Conservation (phyloP, 2,329 filamentous ascomycete species). For the Orbilia ellipsospora region DNA sequence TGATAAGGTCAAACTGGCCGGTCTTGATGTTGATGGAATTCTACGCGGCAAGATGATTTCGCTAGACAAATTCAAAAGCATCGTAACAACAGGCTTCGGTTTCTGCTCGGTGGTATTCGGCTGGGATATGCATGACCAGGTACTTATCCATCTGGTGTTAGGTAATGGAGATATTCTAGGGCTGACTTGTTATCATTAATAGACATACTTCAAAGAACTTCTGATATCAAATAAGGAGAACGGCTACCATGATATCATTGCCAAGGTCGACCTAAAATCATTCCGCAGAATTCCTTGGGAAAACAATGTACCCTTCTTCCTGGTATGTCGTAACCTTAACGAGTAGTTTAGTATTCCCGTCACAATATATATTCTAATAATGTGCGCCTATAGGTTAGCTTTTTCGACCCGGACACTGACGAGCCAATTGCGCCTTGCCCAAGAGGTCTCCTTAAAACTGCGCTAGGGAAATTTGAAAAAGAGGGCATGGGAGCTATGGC, state of each 20-base stretch:
- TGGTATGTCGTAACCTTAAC: slow-evolving; percentile 38
- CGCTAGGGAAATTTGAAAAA: slow-evolving; percentile 74
- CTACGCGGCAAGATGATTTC: slow-evolving; percentile 87
- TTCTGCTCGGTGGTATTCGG: slow-evolving; percentile 96
- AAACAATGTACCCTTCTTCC: slow-evolving; percentile 59
- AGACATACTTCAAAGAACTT: slow-evolving; percentile 84
- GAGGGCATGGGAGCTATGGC: slow-evolving; percentile 86
- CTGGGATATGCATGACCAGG: slow-evolving; percentile 94
- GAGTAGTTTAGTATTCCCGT: not conserved
- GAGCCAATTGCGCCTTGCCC: slow-evolving; percentile 81
- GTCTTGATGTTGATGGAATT: slow-evolving; percentile 86
- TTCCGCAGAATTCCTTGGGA: slow-evolving; percentile 93
- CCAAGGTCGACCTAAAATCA: slow-evolving; percentile 79
- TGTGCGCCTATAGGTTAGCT: slow-evolving; percentile 68
- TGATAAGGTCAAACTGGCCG: slow-evolving; percentile 89
- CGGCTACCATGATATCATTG: slow-evolving; percentile 86
- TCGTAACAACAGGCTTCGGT: slow-evolving; percentile 83
- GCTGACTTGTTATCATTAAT: not conserved
- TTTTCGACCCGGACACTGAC: slow-evolving; percentile 81
- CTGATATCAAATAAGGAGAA: slow-evolving; percentile 90
- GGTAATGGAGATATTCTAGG: not conserved
- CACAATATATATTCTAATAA: not conserved
- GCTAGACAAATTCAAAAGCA: slow-evolving; percentile 89
- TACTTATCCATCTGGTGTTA: not conserved
- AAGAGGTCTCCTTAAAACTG: slow-evolving; percentile 76